Evolutionary conservation across 495 filamentous ascomycete genomes (phyloP).

Genomic region (Hypoxylon intermedium): DNA sequence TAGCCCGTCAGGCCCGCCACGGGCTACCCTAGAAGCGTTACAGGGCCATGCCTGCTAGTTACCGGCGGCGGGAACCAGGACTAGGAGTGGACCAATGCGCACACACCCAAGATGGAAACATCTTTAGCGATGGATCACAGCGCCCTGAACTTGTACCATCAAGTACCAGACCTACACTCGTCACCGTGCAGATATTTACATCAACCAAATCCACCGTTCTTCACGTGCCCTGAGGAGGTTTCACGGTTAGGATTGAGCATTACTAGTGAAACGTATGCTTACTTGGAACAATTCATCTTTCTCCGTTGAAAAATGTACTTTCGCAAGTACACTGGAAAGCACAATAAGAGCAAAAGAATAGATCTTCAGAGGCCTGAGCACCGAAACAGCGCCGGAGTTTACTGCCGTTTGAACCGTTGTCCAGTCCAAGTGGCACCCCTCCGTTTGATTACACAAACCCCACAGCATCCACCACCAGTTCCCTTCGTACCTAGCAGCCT

Average conservation of each 20-base stretch:
- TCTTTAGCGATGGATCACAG: constrained; percentile 3
- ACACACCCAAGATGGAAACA: background rate
- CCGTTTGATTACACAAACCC: constrained; percentile 30
- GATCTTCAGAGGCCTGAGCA: constrained; percentile 19
- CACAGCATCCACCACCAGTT: constrained; percentile 23
- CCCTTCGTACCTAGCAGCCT: no score
- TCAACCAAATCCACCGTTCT: constrained; percentile 14
- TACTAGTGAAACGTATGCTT: background rate
- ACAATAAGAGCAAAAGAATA: background rate
- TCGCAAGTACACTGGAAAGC: constrained; percentile 1
- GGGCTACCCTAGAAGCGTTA: constrained; percentile 6
- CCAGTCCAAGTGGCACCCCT: background rate
- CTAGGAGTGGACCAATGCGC: constrained; percentile 1
- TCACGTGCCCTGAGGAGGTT: background rate
- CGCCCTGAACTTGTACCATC: no score
- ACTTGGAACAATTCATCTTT: no score
- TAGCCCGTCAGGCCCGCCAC: constrained; percentile 4
- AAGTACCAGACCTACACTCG: constrained; percentile 20
- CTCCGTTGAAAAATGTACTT: no score
- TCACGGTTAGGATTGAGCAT: background rate
- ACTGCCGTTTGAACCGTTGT: constrained; percentile 30
- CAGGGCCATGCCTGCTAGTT: constrained; percentile 30
- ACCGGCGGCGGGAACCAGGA: constrained; percentile 32
- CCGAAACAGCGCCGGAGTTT: constrained; percentile 23
- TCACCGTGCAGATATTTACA: constrained; percentile 25